Conservation (phyloP, 108 stramenopile species). For the Discostella stelligeroides region DNA sequence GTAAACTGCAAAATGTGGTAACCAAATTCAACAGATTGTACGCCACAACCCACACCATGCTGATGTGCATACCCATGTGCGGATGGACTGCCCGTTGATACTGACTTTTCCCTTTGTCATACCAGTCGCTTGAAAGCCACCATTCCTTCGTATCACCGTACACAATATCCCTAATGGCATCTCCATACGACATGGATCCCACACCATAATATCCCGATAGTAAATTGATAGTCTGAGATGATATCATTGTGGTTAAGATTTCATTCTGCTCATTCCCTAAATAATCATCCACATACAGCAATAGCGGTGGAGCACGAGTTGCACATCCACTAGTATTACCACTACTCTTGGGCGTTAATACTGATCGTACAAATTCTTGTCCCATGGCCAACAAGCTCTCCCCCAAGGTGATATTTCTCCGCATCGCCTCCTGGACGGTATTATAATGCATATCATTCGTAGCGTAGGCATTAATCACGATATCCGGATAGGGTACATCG, state of each 20-base stretch:
- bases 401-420: constrained; percentile 58
- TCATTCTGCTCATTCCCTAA: constrained; percentile 77
- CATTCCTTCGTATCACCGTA: constrained; percentile 71
- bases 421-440: constrained; percentile 44
- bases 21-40: constrained; percentile 74
- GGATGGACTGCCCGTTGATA: constrained; percentile 77
- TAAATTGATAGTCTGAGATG: constrained; percentile 58
- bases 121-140: constrained; percentile 72
- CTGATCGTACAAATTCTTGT: constrained; percentile 62
- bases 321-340: constrained; percentile 19
- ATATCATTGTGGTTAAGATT: constrained; percentile 61
- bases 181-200: constrained; percentile 70
- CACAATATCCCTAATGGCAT: constrained; percentile 71
- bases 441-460: constrained; percentile 86
- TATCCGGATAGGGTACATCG: constrained; percentile 69
- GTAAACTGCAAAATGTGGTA: constrained; percentile 65
- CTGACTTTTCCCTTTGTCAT: constrained; percentile 21
- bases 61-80: constrained; percentile 76
- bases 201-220: constrained; percentile 78
- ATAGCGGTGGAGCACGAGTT: constrained; percentile 53
- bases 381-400: constrained; percentile 66
- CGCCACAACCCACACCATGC: constrained; percentile 61
- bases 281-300: constrained; percentile 82
- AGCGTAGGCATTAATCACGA: constrained; percentile 79
- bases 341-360: constrained; percentile 48